Percentiles rank a stretch among this genome's conserved stretches.
Evolutionary conservation across 495 filamentous ascomycete species (phyloP).

Genomic region (Talaromyces ruber): DNA sequence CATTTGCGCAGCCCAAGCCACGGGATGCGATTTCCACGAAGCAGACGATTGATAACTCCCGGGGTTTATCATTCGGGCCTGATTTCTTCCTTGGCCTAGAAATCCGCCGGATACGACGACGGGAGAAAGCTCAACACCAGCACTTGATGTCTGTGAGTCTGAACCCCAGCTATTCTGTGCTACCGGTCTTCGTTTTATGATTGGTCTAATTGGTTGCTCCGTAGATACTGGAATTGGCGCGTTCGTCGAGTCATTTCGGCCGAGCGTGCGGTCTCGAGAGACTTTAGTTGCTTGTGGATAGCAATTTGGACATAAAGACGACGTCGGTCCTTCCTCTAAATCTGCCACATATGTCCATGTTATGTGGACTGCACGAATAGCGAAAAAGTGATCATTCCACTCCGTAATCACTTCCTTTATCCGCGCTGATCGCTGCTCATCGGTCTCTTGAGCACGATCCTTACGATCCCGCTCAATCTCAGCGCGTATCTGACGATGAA

Average conservation of each 20-base stretch:
- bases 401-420: slow-evolving; percentile 37
- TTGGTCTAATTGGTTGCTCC: slow-evolving; percentile 1
- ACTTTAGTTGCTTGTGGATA: slow-evolving; percentile 34
- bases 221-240: slow-evolving; percentile 3
- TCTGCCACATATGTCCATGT: slow-evolving; percentile 30
- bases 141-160: neutral
- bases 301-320: slow-evolving; percentile 34
- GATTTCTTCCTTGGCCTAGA: neutral
- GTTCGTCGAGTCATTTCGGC: slow-evolving; percentile 7
- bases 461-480: slow-evolving; percentile 36
- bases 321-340: slow-evolving; percentile 27
- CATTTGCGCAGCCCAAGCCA: slow-evolving; percentile 29
- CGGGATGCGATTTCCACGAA: slow-evolving; percentile 9
- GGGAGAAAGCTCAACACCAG: neutral
- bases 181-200: neutral
- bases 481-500: slow-evolving; percentile 31
- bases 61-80: slow-evolving; percentile 4
- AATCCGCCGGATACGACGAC: neutral
- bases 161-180: neutral
- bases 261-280: slow-evolving; percentile 14
- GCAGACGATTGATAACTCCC: neutral
- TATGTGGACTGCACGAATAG: slow-evolving; percentile 29
- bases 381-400: slow-evolving; percentile 47
- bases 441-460: slow-evolving; percentile 33
- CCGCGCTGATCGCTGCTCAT: slow-evolving; percentile 30